Conservation (phyloP, 2,329 filamentous ascomycete genomes). For the Sarocladium kiliense region DNA sequence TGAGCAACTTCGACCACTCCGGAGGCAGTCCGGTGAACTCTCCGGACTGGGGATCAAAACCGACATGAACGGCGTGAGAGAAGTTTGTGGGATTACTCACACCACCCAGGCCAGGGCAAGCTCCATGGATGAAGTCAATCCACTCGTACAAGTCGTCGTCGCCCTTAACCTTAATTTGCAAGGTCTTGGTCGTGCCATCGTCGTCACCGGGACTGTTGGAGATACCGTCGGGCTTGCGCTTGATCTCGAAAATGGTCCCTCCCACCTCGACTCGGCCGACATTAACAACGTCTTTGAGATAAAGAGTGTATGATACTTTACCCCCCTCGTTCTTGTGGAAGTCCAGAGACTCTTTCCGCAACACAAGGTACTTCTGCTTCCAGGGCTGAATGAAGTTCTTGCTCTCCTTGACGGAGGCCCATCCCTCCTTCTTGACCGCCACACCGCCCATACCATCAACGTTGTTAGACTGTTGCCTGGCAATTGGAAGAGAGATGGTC, state of each 20-base stretch:
- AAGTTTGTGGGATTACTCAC: slow-evolving; percentile 99
- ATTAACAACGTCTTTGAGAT: slow-evolving; percentile 80
- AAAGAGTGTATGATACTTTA: slow-evolving; percentile 81
- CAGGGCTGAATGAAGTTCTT: slow-evolving; percentile 76
- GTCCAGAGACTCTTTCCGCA: slow-evolving; percentile 88
- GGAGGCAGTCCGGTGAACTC: slow-evolving; percentile 91
- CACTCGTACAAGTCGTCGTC: slow-evolving; percentile 98
- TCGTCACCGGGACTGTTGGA: slow-evolving; percentile 71
- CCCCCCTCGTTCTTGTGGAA: slow-evolving; percentile 89
- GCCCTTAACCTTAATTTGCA: slow-evolving; percentile 89
- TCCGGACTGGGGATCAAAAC: slow-evolving; percentile 91
- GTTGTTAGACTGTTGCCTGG: slow-evolving; percentile 55
- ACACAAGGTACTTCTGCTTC: slow-evolving; percentile 88
- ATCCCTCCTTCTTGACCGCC: slow-evolving; percentile 74
- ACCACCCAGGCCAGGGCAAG: slow-evolving; percentile 94
- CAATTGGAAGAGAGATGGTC: slow-evolving; percentile 67
- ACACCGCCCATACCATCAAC: slow-evolving; percentile 62
- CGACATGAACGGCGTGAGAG: slow-evolving; percentile 92
- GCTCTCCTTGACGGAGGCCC: slow-evolving; percentile 86
- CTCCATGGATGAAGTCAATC: slow-evolving; percentile 97
- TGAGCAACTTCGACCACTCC: slow-evolving; percentile 96
- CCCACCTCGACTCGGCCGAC: slow-evolving; percentile 88
- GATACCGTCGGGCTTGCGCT: slow-evolving; percentile 62
- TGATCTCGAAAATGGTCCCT: slow-evolving; percentile 91
- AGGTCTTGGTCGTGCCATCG: slow-evolving; percentile 74